A percentile compares a stretch with the other conserved stretches of the same genome.
Conservation (phyloP, 805 yeast genomes). For the Yarrowia keelungensis region DNA sequence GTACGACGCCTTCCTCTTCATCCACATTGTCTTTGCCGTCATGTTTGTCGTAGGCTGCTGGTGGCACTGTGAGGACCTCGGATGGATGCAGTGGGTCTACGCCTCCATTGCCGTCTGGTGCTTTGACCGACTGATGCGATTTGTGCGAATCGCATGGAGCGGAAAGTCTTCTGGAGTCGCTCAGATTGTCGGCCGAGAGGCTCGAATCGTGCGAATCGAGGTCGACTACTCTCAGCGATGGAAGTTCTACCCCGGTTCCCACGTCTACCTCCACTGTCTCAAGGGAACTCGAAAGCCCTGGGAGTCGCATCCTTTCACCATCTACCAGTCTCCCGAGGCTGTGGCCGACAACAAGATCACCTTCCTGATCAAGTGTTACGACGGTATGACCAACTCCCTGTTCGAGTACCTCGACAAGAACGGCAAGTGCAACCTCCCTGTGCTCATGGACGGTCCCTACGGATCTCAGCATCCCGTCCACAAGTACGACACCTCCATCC, state of each 20-base stretch:
- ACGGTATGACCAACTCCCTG: slow-evolving; percentile 43
- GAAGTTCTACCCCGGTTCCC: slow-evolving; percentile 63
- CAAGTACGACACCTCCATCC: slow-evolving; percentile 52
- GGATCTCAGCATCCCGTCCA: slow-evolving; percentile 56
- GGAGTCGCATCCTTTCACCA: slow-evolving; percentile 80
- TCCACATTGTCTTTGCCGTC: slow-evolving; percentile 64
- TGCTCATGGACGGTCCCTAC: slow-evolving; percentile 65
- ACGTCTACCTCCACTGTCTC: slow-evolving; percentile 64
- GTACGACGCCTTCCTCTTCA: slow-evolving; percentile 67
- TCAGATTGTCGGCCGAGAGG: slow-evolving; percentile 34
- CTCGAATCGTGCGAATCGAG: slow-evolving; percentile 34
- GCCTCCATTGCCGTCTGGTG: slow-evolving; percentile 72
- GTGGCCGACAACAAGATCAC: slow-evolving; percentile 42
- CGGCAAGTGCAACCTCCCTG: slow-evolving; percentile 18
- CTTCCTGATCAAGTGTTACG: slow-evolving; percentile 41
- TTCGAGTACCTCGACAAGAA: slow-evolving; percentile 26
- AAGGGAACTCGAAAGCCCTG: slow-evolving; percentile 54
- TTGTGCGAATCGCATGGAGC: slow-evolving; percentile 61
- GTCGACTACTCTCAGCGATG: slow-evolving; percentile 48
- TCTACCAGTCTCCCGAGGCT: slow-evolving; percentile 42
- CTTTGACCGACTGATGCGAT: slow-evolving; percentile 66
- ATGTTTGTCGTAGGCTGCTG: slow-evolving; percentile 62
- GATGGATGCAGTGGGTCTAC: slow-evolving; percentile 59
- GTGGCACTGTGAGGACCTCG: slow-evolving; percentile 58
- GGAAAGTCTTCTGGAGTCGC: slow-evolving; percentile 53